Percentiles rank a stretch among this genome's conserved stretches.
Conservation (phyloP, 257 asterid genomes). For the Euphrasia confusa region DNA sequence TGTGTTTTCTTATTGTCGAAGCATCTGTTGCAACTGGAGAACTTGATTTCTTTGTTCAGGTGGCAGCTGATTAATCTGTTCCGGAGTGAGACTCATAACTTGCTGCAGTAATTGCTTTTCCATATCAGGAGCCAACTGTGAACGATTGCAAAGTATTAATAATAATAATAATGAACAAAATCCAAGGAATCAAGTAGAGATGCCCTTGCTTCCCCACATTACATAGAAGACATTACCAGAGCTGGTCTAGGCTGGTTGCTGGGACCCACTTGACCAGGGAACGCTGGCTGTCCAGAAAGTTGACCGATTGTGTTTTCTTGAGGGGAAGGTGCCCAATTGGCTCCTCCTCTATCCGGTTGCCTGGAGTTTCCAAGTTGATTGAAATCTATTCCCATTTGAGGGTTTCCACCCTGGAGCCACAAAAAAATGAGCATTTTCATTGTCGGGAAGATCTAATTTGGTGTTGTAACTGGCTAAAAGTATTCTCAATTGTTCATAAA, state of each 20-base stretch:
- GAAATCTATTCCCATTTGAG: constrained; percentile 72
- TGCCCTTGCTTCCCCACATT: background rate
- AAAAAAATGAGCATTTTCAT: constrained; percentile 24
- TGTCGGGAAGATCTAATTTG: background rate
- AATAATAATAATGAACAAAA: constrained; percentile 3
- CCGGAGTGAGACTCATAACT: constrained; percentile 90
- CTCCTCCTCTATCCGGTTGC: constrained; percentile 58
- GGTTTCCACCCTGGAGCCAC: constrained; percentile 52
- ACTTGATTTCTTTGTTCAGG: constrained; percentile 86
- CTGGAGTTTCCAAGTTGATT: constrained; percentile 64
- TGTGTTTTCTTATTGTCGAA: constrained; percentile 47
- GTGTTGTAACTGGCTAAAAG: constrained; percentile 2
- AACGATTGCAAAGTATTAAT: background rate
- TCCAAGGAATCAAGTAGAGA: background rate
- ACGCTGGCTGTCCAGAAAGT: constrained; percentile 52
- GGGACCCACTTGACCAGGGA: constrained; percentile 60
- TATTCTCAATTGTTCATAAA: background rate
- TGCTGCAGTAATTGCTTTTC: constrained; percentile 87
- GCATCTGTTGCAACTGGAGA: constrained; percentile 87
- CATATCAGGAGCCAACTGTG: constrained; percentile 81
- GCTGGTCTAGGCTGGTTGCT: constrained; percentile 58
- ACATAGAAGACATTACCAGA: constrained; percentile 36
- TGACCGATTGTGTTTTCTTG: constrained; percentile 47
- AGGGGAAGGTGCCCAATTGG: constrained; percentile 58
- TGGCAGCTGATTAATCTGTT: constrained; percentile 81